phyloP scores from a whole-genome alignment of 352 stramenopile species.

The Globisporangium viniferum region DNA sequence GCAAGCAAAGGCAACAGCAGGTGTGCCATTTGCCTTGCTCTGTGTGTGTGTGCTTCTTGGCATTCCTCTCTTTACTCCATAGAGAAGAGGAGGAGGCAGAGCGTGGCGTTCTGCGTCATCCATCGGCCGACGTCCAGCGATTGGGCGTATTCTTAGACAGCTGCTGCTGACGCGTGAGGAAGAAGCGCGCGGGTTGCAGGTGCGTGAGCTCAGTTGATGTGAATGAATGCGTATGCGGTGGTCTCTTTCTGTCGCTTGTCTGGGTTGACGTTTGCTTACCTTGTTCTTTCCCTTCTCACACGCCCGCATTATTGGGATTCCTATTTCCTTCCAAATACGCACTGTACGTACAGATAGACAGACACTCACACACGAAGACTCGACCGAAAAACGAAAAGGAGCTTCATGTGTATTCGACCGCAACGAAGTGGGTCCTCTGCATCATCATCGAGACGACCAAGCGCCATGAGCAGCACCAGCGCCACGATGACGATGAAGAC shows the following conservation, averaged over 20 bases:
- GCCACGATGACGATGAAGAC: conserved; percentile 6
- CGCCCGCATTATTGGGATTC: neutral
- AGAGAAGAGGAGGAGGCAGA: neutral
- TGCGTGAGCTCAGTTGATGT: neutral
- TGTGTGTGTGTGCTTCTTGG: neutral
- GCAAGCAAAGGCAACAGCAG: neutral
- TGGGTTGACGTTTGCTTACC: neutral
- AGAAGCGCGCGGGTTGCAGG: neutral
- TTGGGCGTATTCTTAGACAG: neutral
- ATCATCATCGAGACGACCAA: conserved; percentile 1
- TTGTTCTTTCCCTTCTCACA: neutral
- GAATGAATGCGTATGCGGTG: neutral
- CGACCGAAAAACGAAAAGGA: neutral
- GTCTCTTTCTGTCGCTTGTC: neutral
- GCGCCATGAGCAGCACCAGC: conserved; percentile 4
- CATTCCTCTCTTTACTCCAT: neutral
- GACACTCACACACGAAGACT: neutral
- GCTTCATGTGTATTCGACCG: conserved; percentile 46
- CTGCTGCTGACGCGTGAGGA: neutral
- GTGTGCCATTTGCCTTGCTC: neutral
- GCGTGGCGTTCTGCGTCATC: neutral
- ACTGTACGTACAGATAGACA: neutral
- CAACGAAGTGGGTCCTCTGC: conserved; percentile 8
- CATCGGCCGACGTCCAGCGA: neutral
- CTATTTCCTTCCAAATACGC: neutral